A percentile compares a stretch with the other conserved stretches of the same genome.
Evolutionary conservation across 2,329 filamentous ascomycete species (phyloP).

Genomic region (Hypoxylon sp.): DNA sequence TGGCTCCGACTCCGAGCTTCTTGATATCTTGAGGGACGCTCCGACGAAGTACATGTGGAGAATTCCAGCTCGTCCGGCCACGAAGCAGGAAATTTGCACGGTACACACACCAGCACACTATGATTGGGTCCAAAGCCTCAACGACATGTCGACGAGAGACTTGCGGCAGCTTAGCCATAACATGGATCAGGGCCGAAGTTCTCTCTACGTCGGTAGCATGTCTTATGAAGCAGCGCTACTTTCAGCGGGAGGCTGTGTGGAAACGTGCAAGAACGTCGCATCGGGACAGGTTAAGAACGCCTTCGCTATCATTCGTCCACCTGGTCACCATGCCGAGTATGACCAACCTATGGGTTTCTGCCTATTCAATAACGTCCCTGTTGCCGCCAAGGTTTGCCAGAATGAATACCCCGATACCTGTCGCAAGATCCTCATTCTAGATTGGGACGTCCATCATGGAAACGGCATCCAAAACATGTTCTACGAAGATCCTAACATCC

Average conservation of each 20-base stretch:
- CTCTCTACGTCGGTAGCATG: slow-evolving; percentile 84
- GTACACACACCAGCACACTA: slow-evolving; percentile 84
- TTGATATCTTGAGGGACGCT: slow-evolving; percentile 62
- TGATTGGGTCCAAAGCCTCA: slow-evolving; percentile 76
- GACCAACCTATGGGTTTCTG: slow-evolving; percentile 93
- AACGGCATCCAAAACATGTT: slow-evolving; percentile 98
- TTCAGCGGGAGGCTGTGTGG: slow-evolving; percentile 92
- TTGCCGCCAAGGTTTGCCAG: slow-evolving; percentile 91
- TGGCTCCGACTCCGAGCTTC: slow-evolving; percentile 66
- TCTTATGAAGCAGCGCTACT: slow-evolving; percentile 85
- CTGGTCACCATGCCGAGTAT: slow-evolving; percentile 93
- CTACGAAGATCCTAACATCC: slow-evolving; percentile 91
- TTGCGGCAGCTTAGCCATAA: slow-evolving; percentile 74
- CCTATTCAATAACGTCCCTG: slow-evolving; percentile 96
- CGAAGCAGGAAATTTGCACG: slow-evolving; percentile 80
- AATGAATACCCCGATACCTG: slow-evolving; percentile 81
- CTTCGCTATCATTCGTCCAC: slow-evolving; percentile 93
- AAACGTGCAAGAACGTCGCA: slow-evolving; percentile 93
- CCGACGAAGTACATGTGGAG: slow-evolving; percentile 77
- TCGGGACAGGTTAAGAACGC: slow-evolving; percentile 88
- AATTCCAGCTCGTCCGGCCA: slow-evolving; percentile 83
- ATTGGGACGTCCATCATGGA: slow-evolving; percentile 87
- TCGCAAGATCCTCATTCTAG: slow-evolving; percentile 90
- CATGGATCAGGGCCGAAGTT: slow-evolving; percentile 75
- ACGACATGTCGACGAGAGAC: slow-evolving; percentile 68